Evolutionary conservation across 179 eudicot genomes (phyloP).

Genomic region (Vitellaria paradoxa): DNA sequence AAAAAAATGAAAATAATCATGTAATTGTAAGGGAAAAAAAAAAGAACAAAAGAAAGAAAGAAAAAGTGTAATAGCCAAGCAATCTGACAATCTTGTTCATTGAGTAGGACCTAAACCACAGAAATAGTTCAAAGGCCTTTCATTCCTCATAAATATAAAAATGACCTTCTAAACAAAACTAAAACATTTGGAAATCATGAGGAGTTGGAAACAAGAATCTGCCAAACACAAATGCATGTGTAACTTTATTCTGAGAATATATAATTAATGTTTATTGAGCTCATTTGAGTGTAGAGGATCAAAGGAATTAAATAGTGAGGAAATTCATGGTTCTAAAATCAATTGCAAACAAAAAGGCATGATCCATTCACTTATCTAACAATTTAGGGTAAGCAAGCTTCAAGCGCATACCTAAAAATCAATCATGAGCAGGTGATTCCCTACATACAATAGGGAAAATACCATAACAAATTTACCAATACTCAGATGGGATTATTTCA

Average conservation of each 20-base stretch:
- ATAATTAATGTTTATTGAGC: no score
- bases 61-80: no score
- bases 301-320: no score
- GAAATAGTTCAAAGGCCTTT: neutral
- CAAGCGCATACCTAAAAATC: neutral
- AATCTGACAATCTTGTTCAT: neutral
- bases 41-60: no score
- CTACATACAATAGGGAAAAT: neutral
- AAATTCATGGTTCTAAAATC: no score
- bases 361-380: neutral
- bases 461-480: neutral
- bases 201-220: neutral
- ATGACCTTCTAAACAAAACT: no score
- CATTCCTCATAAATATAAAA: neutral
- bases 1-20: neutral
- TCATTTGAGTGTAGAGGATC: no score
- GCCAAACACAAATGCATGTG: no score
- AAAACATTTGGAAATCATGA: no score
- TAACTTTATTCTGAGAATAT: no score
- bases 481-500: neutral
- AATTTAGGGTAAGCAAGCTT: neutral
- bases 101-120: neutral
- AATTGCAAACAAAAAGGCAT: neutral
- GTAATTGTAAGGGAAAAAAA: neutral
- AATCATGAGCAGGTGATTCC: neutral